phyloP scores from a whole-genome alignment of 2,329 filamentous ascomycete species.

The Fusarium mangiferae region DNA sequence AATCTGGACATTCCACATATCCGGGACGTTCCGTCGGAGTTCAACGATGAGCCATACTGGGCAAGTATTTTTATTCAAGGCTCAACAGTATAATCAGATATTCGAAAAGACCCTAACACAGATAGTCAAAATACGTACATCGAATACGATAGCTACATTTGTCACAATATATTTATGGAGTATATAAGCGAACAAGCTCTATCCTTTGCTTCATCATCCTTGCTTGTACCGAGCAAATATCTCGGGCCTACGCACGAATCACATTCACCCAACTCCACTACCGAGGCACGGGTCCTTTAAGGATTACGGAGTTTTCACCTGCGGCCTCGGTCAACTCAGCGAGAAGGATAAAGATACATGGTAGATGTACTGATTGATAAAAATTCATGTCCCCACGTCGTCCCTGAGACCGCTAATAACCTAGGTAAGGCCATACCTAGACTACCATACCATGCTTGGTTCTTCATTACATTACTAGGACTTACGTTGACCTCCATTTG shows the following conservation, averaged over 20 bases:
- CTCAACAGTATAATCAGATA: neutral
- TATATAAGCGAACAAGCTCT: neutral
- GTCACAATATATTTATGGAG: neutral
- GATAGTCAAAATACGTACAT: neutral
- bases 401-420: slow-evolving; percentile 17
- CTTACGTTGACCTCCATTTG: neutral
- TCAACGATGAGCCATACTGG: neutral
- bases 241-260: slow-evolving; percentile 35
- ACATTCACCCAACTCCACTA: slow-evolving; percentile 22
- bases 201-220: neutral
- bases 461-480: neutral
- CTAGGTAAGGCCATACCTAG: neutral
- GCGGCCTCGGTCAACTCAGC: slow-evolving; percentile 42
- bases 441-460: neutral
- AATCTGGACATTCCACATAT: neutral
- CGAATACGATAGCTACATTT: neutral
- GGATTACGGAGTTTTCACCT: slow-evolving; percentile 25
- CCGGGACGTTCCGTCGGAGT: neutral
- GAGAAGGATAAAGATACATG: slow-evolving; percentile 13
- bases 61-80: neutral
- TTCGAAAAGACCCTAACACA: neutral
- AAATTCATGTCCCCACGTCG: slow-evolving; percentile 2
- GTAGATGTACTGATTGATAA: slow-evolving; percentile 17
- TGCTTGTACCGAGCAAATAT: neutral
- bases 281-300: slow-evolving; percentile 35